These are phyloP conservation scores for Trypanosoma melophagium DNA, from an alignment of 208 protist species.

Conservation along the genomic window DNA sequence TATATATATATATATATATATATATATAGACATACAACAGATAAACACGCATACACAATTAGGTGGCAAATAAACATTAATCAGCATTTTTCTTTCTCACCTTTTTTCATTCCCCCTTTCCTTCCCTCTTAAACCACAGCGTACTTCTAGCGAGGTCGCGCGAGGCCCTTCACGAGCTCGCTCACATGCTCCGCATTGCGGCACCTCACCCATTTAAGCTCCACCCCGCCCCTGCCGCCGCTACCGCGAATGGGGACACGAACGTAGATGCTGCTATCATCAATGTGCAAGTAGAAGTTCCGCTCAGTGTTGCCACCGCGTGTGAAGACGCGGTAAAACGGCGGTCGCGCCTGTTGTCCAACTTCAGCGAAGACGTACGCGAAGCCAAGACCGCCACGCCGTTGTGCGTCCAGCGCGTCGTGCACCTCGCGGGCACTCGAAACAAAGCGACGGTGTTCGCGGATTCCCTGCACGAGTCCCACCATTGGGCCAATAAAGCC, in stretches of 20 bases:
- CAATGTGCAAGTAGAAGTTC: constrained; percentile 77
- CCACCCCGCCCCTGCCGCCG: constrained; percentile 24
- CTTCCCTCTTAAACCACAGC: background rate
- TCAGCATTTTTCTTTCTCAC: background rate
- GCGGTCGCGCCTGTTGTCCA: constrained; percentile 33
- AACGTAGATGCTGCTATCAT: constrained; percentile 67
- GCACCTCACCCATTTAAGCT: constrained; percentile 68
- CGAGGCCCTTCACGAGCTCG: constrained; percentile 73
- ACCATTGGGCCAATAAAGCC: constrained; percentile 70
- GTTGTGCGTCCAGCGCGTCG: constrained; percentile 51
- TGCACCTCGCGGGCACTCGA: constrained; percentile 53
- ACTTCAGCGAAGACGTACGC: constrained; percentile 78
- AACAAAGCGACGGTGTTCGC: constrained; percentile 70
- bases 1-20: no score
- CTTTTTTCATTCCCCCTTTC: constrained; percentile 1
- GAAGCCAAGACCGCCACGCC: constrained; percentile 38
- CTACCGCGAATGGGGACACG: constrained; percentile 41
- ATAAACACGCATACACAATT: no score
- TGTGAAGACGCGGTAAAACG: constrained; percentile 69
- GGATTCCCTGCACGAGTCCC: constrained; percentile 45
- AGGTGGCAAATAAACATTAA: no score
- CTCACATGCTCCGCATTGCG: constrained; percentile 79
- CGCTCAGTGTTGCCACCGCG: constrained; percentile 45
- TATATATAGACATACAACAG: no score
- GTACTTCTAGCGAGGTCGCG: constrained; percentile 20